A percentile compares a stretch with the other conserved stretches of the same genome.
These are phyloP conservation scores for Talaromyces sp. DNA, from an alignment of 2,329 filamentous ascomycete genomes.

Conservation along the genomic window DNA sequence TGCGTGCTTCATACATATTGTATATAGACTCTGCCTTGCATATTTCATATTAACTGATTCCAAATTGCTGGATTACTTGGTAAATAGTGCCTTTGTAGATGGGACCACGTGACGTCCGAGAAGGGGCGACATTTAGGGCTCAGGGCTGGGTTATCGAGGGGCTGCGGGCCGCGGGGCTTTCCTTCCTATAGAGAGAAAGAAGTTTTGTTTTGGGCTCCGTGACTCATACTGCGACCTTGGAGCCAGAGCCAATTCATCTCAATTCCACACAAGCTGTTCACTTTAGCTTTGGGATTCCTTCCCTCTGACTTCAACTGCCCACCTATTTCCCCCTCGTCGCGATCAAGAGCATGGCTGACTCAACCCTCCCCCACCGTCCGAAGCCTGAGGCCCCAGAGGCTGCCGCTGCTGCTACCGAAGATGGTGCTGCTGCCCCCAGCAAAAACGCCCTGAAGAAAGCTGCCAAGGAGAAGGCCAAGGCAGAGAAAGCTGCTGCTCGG, in stretches of 20 bases:
- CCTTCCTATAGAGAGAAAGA: neutral
- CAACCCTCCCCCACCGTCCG: conserved; percentile 34
- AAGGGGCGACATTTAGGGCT: conserved; percentile 8
- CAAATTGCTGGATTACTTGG: neutral
- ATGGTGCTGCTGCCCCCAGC: conserved; percentile 49
- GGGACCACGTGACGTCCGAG: conserved; percentile 5
- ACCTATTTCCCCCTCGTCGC: neutral
- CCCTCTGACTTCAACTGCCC: neutral
- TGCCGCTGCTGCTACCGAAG: conserved; percentile 27
- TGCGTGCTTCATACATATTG: neutral
- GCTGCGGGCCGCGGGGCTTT: conserved; percentile 8
- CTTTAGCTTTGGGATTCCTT: neutral
- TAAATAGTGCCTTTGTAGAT: neutral
- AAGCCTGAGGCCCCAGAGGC: conserved; percentile 29
- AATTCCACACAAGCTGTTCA: neutral
- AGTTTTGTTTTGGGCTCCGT: conserved; percentile 9
- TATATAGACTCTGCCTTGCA: neutral
- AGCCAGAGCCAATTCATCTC: neutral
- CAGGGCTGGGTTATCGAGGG: conserved; percentile 13
- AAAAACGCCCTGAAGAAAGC: conserved; percentile 84
- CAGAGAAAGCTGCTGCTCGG: conserved; percentile 64
- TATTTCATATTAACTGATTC: neutral
- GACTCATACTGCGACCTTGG: neutral
- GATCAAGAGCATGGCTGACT: conserved; percentile 27
- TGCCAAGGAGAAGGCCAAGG: conserved; percentile 85